Conservation (phyloP, 192 early-diverging fungal genomes). For the Tieghemiomyces parasiticus region DNA sequence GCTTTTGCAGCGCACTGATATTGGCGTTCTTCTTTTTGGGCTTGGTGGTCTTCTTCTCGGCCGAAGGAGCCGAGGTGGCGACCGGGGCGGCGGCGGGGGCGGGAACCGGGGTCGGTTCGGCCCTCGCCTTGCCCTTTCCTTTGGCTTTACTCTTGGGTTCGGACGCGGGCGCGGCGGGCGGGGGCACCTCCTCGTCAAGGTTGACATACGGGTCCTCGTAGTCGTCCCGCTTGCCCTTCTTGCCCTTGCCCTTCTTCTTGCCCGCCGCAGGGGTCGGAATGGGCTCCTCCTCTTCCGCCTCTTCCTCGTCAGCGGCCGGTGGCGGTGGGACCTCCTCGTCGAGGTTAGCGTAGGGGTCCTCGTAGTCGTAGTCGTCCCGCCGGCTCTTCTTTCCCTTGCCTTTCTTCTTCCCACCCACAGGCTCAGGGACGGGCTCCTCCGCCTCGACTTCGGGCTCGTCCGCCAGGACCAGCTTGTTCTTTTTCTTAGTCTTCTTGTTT, state of each 20-base stretch:
- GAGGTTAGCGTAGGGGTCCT: conserved; percentile 21
- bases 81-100: conserved; percentile 6
- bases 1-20: conserved; percentile 26
- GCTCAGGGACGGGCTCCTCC: conserved; percentile 16
- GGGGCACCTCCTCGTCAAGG: conserved; percentile 25
- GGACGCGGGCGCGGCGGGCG: conserved; percentile 28
- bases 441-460: conserved; percentile 24
- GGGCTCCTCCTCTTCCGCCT: conserved; percentile 21
- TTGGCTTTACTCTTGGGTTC: background rate
- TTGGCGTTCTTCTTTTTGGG: conserved; percentile 22
- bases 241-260: conserved; percentile 38
- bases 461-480: conserved; percentile 23
- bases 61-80: background rate
- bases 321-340: conserved; percentile 14
- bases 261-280: conserved; percentile 14
- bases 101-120: background rate
- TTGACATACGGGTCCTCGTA: background rate
- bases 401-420: conserved; percentile 26
- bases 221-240: conserved; percentile 18
- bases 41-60: conserved; percentile 12
- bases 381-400: conserved; percentile 37
- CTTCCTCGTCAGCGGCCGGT: conserved; percentile 29
- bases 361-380: conserved; percentile 31
- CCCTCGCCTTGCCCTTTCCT: conserved; percentile 1
- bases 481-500: conserved; percentile 35